These are phyloP conservation scores for Phlebiopsis gigantea DNA, from an alignment of 768 basidiomycete species.

Conservation along the genomic window DNA sequence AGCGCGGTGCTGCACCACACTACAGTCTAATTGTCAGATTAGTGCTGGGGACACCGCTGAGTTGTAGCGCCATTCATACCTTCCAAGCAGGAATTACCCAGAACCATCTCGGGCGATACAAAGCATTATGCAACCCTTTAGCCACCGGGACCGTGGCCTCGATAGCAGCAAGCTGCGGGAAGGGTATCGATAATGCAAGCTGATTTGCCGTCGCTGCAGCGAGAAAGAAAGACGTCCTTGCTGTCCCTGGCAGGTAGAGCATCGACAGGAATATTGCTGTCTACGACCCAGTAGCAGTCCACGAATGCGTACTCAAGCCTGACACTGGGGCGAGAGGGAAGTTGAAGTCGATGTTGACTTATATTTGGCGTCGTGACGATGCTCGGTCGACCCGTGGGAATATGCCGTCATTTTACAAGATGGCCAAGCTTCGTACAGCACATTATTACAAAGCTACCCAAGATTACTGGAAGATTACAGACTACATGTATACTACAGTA, in stretches of 20 bases:
- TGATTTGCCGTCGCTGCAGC: not conserved
- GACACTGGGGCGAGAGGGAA: not conserved
- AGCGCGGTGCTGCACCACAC: slow-evolving; percentile 3
- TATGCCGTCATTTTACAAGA: not conserved
- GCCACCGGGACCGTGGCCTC: not conserved
- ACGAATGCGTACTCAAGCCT: too few species aligned
- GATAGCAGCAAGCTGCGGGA: not conserved
- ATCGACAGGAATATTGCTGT: not conserved
- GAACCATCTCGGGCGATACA: not conserved
- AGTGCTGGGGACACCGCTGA: not conserved
- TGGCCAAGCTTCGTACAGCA: not conserved
- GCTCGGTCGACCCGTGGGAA: not conserved
- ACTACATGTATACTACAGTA: too few species aligned
- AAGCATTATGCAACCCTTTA: not conserved
- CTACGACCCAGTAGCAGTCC: too few species aligned
- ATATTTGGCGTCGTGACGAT: not conserved
- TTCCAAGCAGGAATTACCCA: not conserved
- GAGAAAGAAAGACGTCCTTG: not conserved
- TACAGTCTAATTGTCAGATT: not conserved
- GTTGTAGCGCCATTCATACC: not conserved
- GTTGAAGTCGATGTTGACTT: not conserved
- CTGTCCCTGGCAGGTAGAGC: not conserved
- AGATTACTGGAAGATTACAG: not conserved
- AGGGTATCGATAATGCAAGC: slow-evolving; percentile 2
- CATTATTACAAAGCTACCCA: not conserved